Conservation (phyloP, 495 filamentous ascomycete genomes). For the Lichina pygmaea region DNA sequence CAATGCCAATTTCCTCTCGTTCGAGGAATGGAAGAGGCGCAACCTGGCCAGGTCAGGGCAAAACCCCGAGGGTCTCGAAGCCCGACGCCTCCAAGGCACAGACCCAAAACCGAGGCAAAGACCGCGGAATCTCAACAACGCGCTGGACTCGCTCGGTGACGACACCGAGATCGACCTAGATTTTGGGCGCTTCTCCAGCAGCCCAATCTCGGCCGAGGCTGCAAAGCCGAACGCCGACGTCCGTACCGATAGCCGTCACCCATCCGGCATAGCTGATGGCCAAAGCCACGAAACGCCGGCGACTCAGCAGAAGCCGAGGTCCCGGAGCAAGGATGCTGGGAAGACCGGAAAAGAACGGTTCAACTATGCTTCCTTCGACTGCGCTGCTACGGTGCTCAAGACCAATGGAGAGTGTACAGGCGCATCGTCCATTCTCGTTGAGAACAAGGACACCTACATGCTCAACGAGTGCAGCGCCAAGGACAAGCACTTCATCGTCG, state of each 20-base stretch:
- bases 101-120: conserved; percentile 13
- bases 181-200: conserved; percentile 36
- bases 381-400: conserved; percentile 80
- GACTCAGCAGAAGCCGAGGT: conserved; percentile 21
- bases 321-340: conserved; percentile 70
- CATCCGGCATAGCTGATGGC: conserved; percentile 5
- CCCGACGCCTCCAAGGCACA: conserved; percentile 13
- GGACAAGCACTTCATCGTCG: conserved; percentile 85
- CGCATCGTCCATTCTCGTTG: conserved; percentile 61
- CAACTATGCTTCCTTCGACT: conserved; percentile 93
- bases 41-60: conserved; percentile 72
- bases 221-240: neutral
- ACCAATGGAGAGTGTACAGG: conserved; percentile 63
- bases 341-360: conserved; percentile 88
- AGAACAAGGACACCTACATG: conserved; percentile 99
- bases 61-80: conserved; percentile 45
- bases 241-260: neutral
- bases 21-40: conserved; percentile 95
- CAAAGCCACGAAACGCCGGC: conserved; percentile 12
- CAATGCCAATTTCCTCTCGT: conserved; percentile 74
- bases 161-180: conserved; percentile 79
- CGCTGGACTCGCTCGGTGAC: conserved; percentile 52
- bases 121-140: conserved; percentile 30
- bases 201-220: neutral
- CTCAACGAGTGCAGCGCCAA: conserved; percentile 63